phyloP scores from a whole-genome alignment of 2,329 filamentous ascomycete genomes.

The Emergomyces pasteurianus region DNA sequence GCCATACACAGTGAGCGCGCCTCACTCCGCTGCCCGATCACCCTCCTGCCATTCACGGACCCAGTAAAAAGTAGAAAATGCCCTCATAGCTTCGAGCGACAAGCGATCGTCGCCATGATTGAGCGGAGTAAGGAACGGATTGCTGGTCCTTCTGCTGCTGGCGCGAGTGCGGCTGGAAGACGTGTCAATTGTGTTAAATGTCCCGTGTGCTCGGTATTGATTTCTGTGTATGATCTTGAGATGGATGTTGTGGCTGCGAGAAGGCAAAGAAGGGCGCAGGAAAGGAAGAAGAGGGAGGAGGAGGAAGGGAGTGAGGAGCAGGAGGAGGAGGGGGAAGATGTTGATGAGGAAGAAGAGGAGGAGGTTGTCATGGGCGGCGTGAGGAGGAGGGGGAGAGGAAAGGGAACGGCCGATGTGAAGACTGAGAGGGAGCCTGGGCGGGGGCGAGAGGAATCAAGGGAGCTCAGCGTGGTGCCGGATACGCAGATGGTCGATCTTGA shows the following conservation, averaged over 20 bases:
- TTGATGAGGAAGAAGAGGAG: constrained; percentile 26
- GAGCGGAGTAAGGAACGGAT: constrained; percentile 16
- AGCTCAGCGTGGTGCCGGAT: constrained; percentile 4
- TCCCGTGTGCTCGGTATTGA: constrained; percentile 29
- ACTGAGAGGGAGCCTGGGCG: background rate
- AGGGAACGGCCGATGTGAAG: constrained; percentile 16
- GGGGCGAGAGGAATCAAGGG: background rate
- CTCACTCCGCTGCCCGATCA: constrained; percentile 38
- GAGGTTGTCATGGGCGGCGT: constrained; percentile 12
- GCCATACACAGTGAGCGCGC: constrained; percentile 35
- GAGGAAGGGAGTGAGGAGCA: constrained; percentile 21
- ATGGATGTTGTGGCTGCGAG: constrained; percentile 29
- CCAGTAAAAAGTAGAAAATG: constrained; percentile 39
- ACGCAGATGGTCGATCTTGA: constrained; percentile 4
- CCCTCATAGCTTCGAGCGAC: constrained; percentile 38
- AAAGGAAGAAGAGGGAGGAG: constrained; percentile 17
- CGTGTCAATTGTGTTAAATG: constrained; percentile 23
- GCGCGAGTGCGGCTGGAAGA: constrained; percentile 1
- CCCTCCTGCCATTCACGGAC: constrained; percentile 33
- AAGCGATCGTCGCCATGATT: constrained; percentile 36
- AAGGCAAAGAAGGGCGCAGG: constrained; percentile 23
- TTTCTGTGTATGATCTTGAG: constrained; percentile 29
- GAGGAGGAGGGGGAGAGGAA: constrained; percentile 18
- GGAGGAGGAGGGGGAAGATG: constrained; percentile 16
- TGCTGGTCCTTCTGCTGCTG: constrained; percentile 6